phyloP scores from a whole-genome alignment of 2,329 filamentous ascomycete species.

The Cladophialophora bantiana region DNA sequence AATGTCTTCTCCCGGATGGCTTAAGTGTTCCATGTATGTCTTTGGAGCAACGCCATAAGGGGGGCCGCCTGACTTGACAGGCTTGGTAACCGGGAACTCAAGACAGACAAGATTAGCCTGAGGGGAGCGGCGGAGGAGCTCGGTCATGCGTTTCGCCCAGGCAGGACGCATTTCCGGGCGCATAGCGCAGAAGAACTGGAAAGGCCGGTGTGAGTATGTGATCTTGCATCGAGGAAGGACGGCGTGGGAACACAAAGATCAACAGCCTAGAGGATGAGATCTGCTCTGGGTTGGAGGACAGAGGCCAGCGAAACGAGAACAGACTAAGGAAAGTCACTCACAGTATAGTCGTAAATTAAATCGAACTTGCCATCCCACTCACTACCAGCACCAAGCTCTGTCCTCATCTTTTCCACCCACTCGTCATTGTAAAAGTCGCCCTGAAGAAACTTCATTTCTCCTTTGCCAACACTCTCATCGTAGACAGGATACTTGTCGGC shows the following conservation, averaged over 20 bases:
- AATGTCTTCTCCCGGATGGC: conserved; percentile 71
- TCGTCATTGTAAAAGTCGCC: conserved; percentile 56
- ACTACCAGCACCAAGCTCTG: conserved; percentile 41
- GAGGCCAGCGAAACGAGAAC: background rate
- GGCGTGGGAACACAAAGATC: background rate
- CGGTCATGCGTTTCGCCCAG: conserved; percentile 64
- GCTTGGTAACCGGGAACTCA: conserved; percentile 79
- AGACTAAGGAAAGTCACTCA: conserved; percentile 44
- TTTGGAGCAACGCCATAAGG: conserved; percentile 74
- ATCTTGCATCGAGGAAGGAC: background rate
- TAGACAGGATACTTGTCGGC: conserved; percentile 47
- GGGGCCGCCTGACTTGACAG: conserved; percentile 69
- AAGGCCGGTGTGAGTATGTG: conserved; percentile 13
- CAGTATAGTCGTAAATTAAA: conserved; percentile 69
- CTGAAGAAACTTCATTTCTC: conserved; percentile 51
- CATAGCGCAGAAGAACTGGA: conserved; percentile 68
- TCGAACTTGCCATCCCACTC: conserved; percentile 48
- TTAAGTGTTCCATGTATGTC: conserved; percentile 75
- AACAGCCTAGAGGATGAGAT: conserved; percentile 5
- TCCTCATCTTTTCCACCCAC: conserved; percentile 45
- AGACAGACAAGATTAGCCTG: conserved; percentile 67
- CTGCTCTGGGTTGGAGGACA: background rate
- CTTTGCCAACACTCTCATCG: conserved; percentile 47
- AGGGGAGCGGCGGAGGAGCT: conserved; percentile 58
- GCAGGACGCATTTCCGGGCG: conserved; percentile 60